Evolutionary conservation across 2,329 filamentous ascomycete genomes (phyloP).

Genomic region (Delphinella strobiligena): DNA sequence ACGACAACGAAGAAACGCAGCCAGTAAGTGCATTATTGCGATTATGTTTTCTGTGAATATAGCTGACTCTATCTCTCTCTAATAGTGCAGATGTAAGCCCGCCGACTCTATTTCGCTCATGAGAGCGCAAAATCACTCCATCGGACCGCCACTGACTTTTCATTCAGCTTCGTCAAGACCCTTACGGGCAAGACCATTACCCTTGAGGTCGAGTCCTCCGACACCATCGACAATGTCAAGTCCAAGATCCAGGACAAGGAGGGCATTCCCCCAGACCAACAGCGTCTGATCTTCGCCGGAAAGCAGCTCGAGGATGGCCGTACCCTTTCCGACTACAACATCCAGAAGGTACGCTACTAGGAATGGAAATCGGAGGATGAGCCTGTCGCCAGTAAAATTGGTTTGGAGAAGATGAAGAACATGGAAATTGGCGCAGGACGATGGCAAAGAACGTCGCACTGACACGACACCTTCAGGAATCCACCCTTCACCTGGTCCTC

Average conservation of each 20-base stretch:
- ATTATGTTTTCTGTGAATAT: background rate
- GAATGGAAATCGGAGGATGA: constrained; percentile 37
- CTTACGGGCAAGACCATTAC: constrained; percentile 99
- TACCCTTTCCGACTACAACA: constrained; percentile 96
- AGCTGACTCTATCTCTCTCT: constrained; percentile 8
- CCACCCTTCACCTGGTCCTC: constrained; percentile 94
- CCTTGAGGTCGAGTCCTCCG: constrained; percentile 96
- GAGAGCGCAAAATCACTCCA: constrained; percentile 16
- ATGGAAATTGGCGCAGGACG: background rate
- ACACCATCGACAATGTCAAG: constrained; percentile 99
- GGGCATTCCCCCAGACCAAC: constrained; percentile 94
- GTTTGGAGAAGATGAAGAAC: too few species aligned
- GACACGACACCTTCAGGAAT: constrained; percentile 51
- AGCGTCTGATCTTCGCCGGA: constrained; percentile 96
- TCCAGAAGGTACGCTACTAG: constrained; percentile 54
- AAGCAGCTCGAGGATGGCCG: constrained; percentile 99
- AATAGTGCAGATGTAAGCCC: constrained; percentile 80
- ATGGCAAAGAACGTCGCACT: background rate
- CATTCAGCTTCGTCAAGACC: constrained; percentile 98
- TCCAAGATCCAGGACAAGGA: constrained; percentile 99
- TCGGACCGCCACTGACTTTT: constrained; percentile 19
- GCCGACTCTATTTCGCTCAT: constrained; percentile 15
- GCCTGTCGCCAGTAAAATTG: too few species aligned
- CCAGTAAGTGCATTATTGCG: constrained; percentile 5
- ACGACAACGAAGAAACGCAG: constrained; percentile 5